These are phyloP conservation scores for Eutrema japonicum DNA, from an alignment of 345 rosid species.

Conservation along the genomic window DNA sequence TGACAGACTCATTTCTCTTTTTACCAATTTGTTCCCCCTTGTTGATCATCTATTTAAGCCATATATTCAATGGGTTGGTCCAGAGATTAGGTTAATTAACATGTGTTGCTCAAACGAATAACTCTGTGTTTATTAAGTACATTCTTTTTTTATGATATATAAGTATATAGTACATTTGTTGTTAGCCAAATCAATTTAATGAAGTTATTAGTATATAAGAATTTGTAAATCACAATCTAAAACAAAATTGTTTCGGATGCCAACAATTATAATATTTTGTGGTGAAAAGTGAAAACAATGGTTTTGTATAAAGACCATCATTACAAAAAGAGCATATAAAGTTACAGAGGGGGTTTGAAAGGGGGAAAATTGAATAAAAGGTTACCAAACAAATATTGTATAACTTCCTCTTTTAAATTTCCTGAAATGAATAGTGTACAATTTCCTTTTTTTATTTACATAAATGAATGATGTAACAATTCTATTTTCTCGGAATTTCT, in stretches of 20 bases:
- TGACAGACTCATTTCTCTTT: no score
- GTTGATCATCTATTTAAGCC: background rate
- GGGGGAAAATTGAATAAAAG: background rate
- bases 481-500: background rate
- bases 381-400: background rate
- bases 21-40: no score
- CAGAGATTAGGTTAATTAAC: background rate
- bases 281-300: background rate
- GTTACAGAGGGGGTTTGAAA: background rate
- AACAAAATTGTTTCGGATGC: background rate
- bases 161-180: background rate
- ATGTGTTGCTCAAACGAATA: background rate
- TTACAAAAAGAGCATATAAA: background rate
- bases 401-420: background rate
- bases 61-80: background rate
- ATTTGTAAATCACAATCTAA: background rate
- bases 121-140: background rate
- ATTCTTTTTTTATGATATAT: background rate
- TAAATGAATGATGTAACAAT: constrained; percentile 10
- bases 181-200: background rate
- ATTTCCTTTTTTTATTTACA: background rate
- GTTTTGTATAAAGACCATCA: background rate
- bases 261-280: background rate
- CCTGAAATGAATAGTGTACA: constrained; percentile 1
- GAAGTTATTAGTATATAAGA: background rate